Evolutionary conservation across 768 basidiomycete genomes (phyloP), one percentile per base, ranked within the genome.

Genomic region (Tylopilus plumbeoviolaceoides): DNA sequence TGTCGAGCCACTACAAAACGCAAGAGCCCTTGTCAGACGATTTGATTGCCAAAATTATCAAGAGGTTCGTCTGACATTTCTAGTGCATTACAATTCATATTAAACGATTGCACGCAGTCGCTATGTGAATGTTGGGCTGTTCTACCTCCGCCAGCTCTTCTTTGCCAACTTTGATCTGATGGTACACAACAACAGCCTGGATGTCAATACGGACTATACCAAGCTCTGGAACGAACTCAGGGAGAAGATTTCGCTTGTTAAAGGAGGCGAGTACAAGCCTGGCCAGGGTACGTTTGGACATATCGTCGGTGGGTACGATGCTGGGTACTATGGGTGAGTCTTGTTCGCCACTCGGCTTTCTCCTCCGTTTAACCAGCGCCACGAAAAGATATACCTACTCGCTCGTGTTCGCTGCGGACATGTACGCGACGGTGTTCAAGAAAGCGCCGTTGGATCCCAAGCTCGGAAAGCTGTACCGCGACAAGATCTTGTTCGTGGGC

Each of bases 151-250:
- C n/a, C n/a, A n/a, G n/a, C n/a, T n/a, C n/a, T n/a, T n/a, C n/a
- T n/a, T n/a, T n/a, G n/a, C n/a, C n/a, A n/a, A n/a, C n/a, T n/a
- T n/a, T n/a, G n/a, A n/a, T n/a, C n/a, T n/a, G n/a, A n/a, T n/a
- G n/a, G n/a, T n/a, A n/a, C n/a, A n/a, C n/a, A n/a, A n/a, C n/a
- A n/a, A n/a, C n/a, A n/a, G n/a, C n/a, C n/a, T n/a, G n/a, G n/a
- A n/a, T n/a, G n/a, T n/a, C n/a, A n/a, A n/a, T n/a, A 92, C 78
- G 23, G 88, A 93, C 59, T 87, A 86, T 65, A 91, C 89, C 18
- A 69, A 73, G 48, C 73, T 93, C 14, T 95, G 91, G 91, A 88
- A 84, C 60, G 74, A 77, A 12, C 70, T 93, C 47, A 76, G 89
- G 18, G 80, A 91, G 63, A 64, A 75, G 48, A 77, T 91, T 38